Percentiles rank a stretch among this genome's conserved stretches.
Evolutionary conservation across 139 green algal genomes (phyloP).

Genomic region (Dunaliella sp.): DNA sequence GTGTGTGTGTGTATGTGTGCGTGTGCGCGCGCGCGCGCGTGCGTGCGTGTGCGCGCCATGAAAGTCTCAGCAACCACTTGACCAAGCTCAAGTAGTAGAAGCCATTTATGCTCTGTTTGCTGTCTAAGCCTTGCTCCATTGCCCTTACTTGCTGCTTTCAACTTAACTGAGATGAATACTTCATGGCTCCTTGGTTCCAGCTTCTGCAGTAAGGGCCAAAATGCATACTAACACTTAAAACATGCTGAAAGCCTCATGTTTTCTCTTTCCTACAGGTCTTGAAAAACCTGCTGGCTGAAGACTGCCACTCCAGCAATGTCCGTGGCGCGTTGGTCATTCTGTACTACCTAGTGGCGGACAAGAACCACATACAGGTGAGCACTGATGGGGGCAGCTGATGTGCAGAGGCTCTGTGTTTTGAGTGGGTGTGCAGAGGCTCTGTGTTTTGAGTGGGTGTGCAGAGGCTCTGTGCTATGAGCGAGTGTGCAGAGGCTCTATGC

Average conservation of each 20-base stretch:
- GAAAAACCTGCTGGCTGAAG: background rate
- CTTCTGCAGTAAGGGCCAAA: background rate
- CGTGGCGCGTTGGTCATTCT: background rate
- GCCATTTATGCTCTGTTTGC: too few relatives aligned
- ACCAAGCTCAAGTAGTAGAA: too few relatives aligned
- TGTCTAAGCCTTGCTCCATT: too few relatives aligned
- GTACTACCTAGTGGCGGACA: background rate
- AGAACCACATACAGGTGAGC: background rate
- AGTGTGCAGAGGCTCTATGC: too few relatives aligned
- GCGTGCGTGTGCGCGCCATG: background rate
- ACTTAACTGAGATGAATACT: too few relatives aligned
- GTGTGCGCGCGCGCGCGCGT: background rate
- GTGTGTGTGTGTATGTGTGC: background rate
- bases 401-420: too few relatives aligned
- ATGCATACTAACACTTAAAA: background rate
- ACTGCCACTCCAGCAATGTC: background rate
- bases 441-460: too few relatives aligned
- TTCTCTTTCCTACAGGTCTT: background rate
- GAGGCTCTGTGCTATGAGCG: too few relatives aligned
- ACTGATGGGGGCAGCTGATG: too few relatives aligned
- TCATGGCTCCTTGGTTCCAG: background rate
- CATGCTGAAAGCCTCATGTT: background rate
- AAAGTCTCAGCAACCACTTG: too few relatives aligned
- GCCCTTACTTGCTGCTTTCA: too few relatives aligned
- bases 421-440: too few relatives aligned